A percentile compares a stretch with the other conserved stretches of the same genome.
Conservation (phyloP, 306 rosid genomes). For the Quercus variabilis region DNA sequence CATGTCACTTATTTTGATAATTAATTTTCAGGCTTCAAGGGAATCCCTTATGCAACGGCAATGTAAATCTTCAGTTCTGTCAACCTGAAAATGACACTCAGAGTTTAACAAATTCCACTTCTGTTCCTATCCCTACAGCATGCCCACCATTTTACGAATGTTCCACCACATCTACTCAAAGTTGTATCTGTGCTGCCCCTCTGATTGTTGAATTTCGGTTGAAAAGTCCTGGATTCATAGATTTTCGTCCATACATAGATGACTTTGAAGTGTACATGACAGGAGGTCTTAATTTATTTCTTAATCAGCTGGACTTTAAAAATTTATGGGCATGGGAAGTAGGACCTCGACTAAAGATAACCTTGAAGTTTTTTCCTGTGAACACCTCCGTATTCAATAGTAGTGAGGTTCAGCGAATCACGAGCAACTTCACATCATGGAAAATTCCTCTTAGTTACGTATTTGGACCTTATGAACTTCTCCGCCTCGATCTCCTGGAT, state of each 20-base stretch:
- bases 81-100: conserved; percentile 16
- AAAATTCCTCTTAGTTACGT: conserved; percentile 34
- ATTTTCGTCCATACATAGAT: conserved; percentile 51
- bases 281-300: conserved; percentile 36
- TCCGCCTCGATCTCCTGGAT: conserved; percentile 59
- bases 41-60: conserved; percentile 73
- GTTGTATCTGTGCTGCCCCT: conserved; percentile 80
- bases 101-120: conserved; percentile 22
- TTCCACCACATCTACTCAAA: conserved; percentile 42
- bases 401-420: conserved; percentile 55
- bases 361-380: conserved; percentile 66
- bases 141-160: conserved; percentile 71
- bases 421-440: conserved; percentile 46
- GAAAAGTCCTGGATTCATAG: conserved; percentile 88
- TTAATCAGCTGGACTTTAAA: conserved; percentile 48
- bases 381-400: conserved; percentile 25
- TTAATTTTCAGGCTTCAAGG: conserved; percentile 70
- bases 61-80: conserved; percentile 48
- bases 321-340: conserved; percentile 57
- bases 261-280: conserved; percentile 42
- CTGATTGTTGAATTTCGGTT: conserved; percentile 70
- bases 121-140: conserved; percentile 29
- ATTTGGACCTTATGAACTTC: conserved; percentile 89
- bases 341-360: conserved; percentile 76
- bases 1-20: neutral